phyloP scores from a whole-genome alignment of 1,139 yeast species.

The Hyphopichia pseudoburtonii region DNA sequence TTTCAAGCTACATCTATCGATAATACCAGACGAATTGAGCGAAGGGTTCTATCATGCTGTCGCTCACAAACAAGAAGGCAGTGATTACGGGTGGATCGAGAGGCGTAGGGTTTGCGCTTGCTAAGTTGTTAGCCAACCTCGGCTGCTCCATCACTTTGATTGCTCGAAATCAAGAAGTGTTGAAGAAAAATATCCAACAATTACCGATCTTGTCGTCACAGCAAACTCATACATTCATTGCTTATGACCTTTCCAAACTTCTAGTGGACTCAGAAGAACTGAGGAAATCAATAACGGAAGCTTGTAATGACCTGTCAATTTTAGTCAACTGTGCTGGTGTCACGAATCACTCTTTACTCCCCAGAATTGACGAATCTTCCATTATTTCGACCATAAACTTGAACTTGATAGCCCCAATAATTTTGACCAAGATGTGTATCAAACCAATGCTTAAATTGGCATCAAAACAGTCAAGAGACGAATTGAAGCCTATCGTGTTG shows the following conservation, averaged over 20 bases:
- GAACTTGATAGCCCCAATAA: slow-evolving; percentile 68
- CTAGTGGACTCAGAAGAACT: slow-evolving; percentile 4
- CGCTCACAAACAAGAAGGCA: slow-evolving; percentile 33
- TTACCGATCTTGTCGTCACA: slow-evolving; percentile 30
- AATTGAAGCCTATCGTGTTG: slow-evolving; percentile 35
- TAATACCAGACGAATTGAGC: no score
- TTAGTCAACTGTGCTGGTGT: slow-evolving; percentile 83
- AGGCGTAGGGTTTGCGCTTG: slow-evolving; percentile 77
- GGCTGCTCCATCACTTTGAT: slow-evolving; percentile 67
- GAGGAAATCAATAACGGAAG: slow-evolving; percentile 12
- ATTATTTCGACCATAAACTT: slow-evolving; percentile 53
- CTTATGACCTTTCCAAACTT: slow-evolving; percentile 46
- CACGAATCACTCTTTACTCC: slow-evolving; percentile 59
- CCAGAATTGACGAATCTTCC: slow-evolving; percentile 40
- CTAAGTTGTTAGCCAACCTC: slow-evolving; percentile 51
- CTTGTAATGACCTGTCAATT: slow-evolving; percentile 35
- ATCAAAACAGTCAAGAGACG: slow-evolving; percentile 9
- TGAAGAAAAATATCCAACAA: slow-evolving; percentile 30
- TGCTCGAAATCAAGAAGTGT: slow-evolving; percentile 48
- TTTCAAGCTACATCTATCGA: no score
- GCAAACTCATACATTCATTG: slow-evolving; percentile 51
- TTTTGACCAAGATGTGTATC: slow-evolving; percentile 45
- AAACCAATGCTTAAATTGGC: slow-evolving; percentile 48
- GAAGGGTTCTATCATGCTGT: neutral
- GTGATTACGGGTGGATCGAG: slow-evolving; percentile 83